phyloP scores from a whole-genome alignment of 192 early-diverging fungal genomes.

The Phlyctochytrium planicorne region DNA sequence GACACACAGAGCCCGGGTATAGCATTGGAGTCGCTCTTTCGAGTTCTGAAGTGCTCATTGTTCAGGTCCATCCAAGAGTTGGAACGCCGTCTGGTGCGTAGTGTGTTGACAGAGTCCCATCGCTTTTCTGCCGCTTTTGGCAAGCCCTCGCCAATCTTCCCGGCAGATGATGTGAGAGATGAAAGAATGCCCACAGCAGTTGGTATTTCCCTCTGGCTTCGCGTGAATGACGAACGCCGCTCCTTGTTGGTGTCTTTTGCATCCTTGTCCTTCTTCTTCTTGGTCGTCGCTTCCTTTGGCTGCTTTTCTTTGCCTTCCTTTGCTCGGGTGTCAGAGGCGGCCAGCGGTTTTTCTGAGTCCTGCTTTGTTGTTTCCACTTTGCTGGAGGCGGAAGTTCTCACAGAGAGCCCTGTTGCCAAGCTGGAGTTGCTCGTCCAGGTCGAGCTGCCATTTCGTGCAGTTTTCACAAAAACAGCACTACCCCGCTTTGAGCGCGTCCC shows the following conservation, averaged over 20 bases:
- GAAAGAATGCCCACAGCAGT: conserved; percentile 13
- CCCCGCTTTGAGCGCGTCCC: background rate
- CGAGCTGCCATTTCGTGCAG: background rate
- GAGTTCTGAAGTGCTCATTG: conserved; percentile 5
- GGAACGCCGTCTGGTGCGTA: conserved; percentile 4
- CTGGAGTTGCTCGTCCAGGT: no score
- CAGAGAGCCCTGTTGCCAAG: no score
- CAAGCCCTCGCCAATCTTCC: conserved; percentile 9
- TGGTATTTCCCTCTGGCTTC: conserved; percentile 4
- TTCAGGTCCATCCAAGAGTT: conserved; percentile 28
- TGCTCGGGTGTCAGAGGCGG: no score
- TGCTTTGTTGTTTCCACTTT: no score
- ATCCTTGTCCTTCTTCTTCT: no score
- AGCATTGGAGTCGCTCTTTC: conserved; percentile 22
- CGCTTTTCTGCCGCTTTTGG: conserved; percentile 6
- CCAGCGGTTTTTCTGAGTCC: no score
- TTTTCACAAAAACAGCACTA: conserved; percentile 2
- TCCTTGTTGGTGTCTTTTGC: no score
- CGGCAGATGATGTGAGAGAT: conserved; percentile 7
- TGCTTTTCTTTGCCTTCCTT: no score
- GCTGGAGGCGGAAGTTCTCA: no score
- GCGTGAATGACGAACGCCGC: no score
- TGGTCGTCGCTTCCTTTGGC: no score
- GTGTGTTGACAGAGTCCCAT: conserved; percentile 18
- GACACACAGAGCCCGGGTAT: conserved; percentile 23